These are phyloP conservation scores for Capsella rubella DNA, from an alignment of 441 rosid genomes.

Conservation along the genomic window DNA sequence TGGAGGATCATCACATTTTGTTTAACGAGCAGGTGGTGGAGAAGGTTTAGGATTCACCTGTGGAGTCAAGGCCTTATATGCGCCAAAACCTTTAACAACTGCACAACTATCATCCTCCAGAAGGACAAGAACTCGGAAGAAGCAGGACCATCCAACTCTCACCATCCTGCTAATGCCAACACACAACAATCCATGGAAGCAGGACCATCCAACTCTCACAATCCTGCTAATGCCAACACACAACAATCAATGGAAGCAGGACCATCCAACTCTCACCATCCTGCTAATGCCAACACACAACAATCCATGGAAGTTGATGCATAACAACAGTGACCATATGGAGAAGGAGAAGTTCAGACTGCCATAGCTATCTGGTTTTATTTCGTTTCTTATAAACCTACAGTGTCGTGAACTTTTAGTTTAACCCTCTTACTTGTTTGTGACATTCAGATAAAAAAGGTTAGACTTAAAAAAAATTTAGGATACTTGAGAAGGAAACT, in stretches of 20 bases:
- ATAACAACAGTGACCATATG: not conserved
- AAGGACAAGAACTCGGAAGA: not conserved
- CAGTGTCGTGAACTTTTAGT: not conserved
- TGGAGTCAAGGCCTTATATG: not conserved
- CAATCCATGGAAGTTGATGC: conserved; percentile 15
- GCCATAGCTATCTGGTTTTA: not conserved
- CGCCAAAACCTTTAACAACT: conserved; percentile 18
- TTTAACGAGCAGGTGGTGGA: conserved; percentile 31
- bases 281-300: conserved; percentile 17
- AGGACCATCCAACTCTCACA: conserved; percentile 4
- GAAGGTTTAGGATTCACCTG: not conserved
- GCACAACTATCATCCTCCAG: conserved; percentile 12
- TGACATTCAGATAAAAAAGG: not conserved
- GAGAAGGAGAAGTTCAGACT: too few relatives aligned
- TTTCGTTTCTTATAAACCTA: not conserved
- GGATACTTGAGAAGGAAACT: conserved; percentile 1
- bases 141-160: conserved; percentile 11
- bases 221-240: not conserved
- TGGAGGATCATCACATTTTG: conserved; percentile 3
- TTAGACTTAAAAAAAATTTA: not conserved
- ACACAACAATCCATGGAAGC: conserved; percentile 2
- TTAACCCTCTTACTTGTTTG: not conserved
- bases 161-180: conserved; percentile 14
- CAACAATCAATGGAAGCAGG: not conserved
- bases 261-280: not conserved